Base-by-base conservation (phyloP, 176 grass and related monocot genomes). In the Cenchrus purpureus region DNA sequence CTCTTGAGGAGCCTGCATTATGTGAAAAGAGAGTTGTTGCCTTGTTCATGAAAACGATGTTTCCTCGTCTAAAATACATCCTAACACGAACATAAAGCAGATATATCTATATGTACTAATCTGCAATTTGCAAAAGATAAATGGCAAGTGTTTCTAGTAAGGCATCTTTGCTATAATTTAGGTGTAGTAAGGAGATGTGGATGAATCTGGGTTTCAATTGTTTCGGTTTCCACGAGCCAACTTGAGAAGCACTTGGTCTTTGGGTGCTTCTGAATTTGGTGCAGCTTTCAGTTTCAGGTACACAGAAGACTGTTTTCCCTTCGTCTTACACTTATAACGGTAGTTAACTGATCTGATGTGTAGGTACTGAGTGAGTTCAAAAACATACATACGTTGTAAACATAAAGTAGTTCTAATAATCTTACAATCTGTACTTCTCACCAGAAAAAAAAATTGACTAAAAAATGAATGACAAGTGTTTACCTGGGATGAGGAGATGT, bases 51-150 rank as follows among this genome's bases (percentile, higher is more conserved):
- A 81, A 81, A 77, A 62, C 8, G 55, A 89, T 82, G 88, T 85
- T 89, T 89, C 78, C 83, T 82, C 58, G 66, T 86, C 58, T 43
- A 82, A 86, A 79, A 86, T 90, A 86, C 66, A 45, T 50, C 73
- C 57, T 73, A 58, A 72, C 87, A 83, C 74, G 48, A 80, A 65
- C 69, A 34, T 74, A 87, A 80, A 74, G 34, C 63, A 81, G 37
- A 37, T 32, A 19, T 29, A 73, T 62, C 73, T 40, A 17, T n/a
- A 46, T 59, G 46, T 71, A 45, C 66, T 71, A 82, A 82, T 46
- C 13, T 19, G 51, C 84, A 61, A 44, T 74, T 44, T 51, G 59
- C 13, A 6, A 40, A 83, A 67, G 65, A 76, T 66, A 82, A 82
- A 73, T n/a, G 0, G 12, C 58, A 16, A 31, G 42, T 42, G 59